phyloP scores from a whole-genome alignment of 2,329 filamentous ascomycete genomes.

The Ceratocystiopsis sp. region DNA sequence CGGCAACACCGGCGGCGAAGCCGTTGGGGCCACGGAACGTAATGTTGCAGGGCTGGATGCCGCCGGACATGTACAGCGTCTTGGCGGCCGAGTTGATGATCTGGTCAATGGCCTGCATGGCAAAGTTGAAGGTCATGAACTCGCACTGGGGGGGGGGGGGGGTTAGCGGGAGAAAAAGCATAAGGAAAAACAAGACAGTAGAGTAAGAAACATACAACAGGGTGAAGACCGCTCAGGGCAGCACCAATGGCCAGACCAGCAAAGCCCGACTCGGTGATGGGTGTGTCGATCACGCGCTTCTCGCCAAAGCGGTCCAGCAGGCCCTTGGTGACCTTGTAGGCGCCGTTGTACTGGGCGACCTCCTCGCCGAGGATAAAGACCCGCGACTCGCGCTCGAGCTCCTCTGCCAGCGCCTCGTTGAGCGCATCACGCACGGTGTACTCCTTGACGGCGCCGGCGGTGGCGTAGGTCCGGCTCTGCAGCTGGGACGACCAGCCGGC shows the following conservation, averaged over 20 bases:
- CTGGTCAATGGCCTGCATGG: slow-evolving; percentile 99
- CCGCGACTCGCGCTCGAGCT: slow-evolving; percentile 86
- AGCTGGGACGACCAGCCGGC: slow-evolving; percentile 1
- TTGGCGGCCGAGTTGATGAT: slow-evolving; percentile 98
- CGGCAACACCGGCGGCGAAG: slow-evolving; percentile 86
- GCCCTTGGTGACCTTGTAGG: slow-evolving; percentile 99
- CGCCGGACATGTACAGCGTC: slow-evolving; percentile 99
- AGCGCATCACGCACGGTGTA: slow-evolving; percentile 94
- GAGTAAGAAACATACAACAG: slow-evolving; percentile 50
- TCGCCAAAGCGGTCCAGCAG: slow-evolving; percentile 93
- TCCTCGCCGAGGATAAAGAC: slow-evolving; percentile 95
- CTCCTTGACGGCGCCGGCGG: slow-evolving; percentile 54
- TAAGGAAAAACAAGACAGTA: background rate
- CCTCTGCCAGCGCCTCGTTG: slow-evolving; percentile 95
- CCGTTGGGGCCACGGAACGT: slow-evolving; percentile 99
- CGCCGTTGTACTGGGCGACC: slow-evolving; percentile 98
- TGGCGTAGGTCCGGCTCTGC: slow-evolving; percentile 40
- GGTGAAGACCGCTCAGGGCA: slow-evolving; percentile 84
- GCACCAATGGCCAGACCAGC: slow-evolving; percentile 84
- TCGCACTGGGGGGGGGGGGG: slow-evolving; percentile 48
- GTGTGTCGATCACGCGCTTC: slow-evolving; percentile 92
- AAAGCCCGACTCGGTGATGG: slow-evolving; percentile 97
- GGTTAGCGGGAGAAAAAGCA: background rate
- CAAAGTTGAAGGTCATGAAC: slow-evolving; percentile 99
- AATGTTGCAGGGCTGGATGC: slow-evolving; percentile 98